Evolutionary conservation across 495 filamentous ascomycete genomes (phyloP), one percentile per base, ranked within the genome.

Genomic region (Penicillium goetzii): DNA sequence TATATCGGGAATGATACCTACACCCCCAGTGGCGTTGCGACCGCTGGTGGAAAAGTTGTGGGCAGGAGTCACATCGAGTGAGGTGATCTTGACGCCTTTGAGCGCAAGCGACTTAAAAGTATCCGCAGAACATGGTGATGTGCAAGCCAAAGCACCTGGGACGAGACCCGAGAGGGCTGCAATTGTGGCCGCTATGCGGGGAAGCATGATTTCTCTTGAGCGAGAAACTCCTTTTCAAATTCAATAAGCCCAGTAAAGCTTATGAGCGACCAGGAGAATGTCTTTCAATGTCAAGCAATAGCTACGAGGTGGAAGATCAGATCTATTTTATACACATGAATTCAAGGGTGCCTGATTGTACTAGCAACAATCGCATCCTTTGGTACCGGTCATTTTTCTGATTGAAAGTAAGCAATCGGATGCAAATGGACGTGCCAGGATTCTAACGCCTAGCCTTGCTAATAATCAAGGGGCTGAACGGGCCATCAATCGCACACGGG

Each of bases 11-110:
- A 63, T 54, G 3, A 58, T 38, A n/a, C 61, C 61, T 0, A 49
- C 56, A 47, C 61, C 61, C 2, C 61, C 61, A n/a, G 61, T 63
- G 19, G 55, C 61, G n/a, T 58, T 63, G n/a, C 55, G 56, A 34
- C 61, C 61, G 30, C 55, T 63, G 15, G 61, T 63, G n/a, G 56
- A 63, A 59, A 54, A 25, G 17, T 28, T 34, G 17, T 54, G 61
- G n/a, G n/a, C n/a, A 17, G 56, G 26, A 15, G 56, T 59, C 1
- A 63, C 61, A 54, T 63, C 41, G 33, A 63, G 25, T 10, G 55
- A 45, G 2, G 10, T 59, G n/a, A 63, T 47, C 2, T 63, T 19
- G 21, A 59, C 47, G 5, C 41, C 36, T 30, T 47, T 52, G 4
- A 63, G 26, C 4, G 15, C 11, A 6, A 63, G 49, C 1, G 61